Evolutionary conservation across 83 land plant genomes (phyloP).

Genomic region (Larix sibirica): DNA sequence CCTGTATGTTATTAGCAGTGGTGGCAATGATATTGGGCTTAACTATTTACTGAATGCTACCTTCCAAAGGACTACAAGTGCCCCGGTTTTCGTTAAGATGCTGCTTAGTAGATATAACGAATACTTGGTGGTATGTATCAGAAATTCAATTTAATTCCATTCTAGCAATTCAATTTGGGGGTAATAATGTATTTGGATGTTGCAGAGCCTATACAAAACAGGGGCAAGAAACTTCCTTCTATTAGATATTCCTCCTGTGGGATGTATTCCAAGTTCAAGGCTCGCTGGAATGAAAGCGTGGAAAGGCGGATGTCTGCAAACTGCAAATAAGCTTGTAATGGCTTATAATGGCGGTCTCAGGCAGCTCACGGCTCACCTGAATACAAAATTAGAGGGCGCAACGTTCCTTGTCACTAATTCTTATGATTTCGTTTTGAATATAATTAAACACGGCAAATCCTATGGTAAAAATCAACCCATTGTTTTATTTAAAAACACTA

Average conservation of each 20-base stretch:
- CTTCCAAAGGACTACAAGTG: neutral
- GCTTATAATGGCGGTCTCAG: neutral
- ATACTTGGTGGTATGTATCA: neutral
- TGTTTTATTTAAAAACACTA: neutral
- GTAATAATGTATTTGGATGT: neutral
- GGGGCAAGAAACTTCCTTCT: conserved; percentile 7
- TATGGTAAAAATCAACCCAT: neutral
- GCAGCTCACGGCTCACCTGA: neutral
- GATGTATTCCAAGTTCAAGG: neutral
- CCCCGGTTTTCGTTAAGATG: neutral
- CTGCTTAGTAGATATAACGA: neutral
- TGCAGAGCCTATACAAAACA: neutral
- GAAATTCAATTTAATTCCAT: neutral
- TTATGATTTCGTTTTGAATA: neutral
- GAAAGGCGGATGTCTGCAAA: neutral
- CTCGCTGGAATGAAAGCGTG: neutral
- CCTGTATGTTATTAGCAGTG: neutral
- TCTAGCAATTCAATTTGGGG: neutral
- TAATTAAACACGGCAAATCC: neutral
- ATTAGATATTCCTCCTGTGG: neutral
- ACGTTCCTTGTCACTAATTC: neutral
- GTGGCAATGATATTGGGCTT: neutral
- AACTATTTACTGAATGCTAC: neutral
- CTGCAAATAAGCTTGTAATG: neutral
- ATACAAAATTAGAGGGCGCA: neutral